Base-by-base conservation (phyloP, 768 basidiomycete species). In the Lactifluus hygrophoroides region DNA sequence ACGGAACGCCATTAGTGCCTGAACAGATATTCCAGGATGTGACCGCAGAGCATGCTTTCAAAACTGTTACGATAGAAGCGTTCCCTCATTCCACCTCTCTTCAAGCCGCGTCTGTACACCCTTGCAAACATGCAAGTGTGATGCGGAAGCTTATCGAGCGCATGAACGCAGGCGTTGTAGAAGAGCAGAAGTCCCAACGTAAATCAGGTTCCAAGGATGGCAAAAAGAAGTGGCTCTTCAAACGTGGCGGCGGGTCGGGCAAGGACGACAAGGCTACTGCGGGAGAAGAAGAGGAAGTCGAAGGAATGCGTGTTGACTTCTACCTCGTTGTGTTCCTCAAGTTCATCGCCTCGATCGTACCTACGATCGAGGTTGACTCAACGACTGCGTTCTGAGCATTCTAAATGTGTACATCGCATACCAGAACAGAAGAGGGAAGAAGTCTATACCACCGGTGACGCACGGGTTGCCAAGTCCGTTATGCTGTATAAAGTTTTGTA, bases 71-170 rank as follows among this genome's bases (percentile, higher is more conserved):
- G 1, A 95, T 97, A 72, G 96, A 99, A 71, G 82, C 87, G 0
- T 99, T 99, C 81, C 93, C 94, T n/a, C 94, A 97, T 72, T 89
- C 88, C 0, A 75, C 82, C 1, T 83, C 86, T 11, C 79, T 94
- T 46, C 86, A 91, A 69, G 85, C 87, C 1, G 96, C 94, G 0
- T 93, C 89, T 0, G 95, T 99, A 11, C 95, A 99, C 71, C 95
- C 95, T 2, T 99, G 95, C 81, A 97, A 96, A 69, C 95, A 99
- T 71, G 90, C 94, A 1, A 91, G 86, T 71, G 96, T 99, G 57
- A 99, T 99, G 96, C 97, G 96, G 81, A 98, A 97, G 71, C 92
- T 98, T 61, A 97, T 98, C 69, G 95, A 98, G 71, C 82, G 95
- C 57, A 97, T 98, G 94, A 96, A 98, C 73, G 83, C 81, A 64